These are phyloP conservation scores for Diaporthe longicolla DNA, from an alignment of 2,329 filamentous ascomycete genomes.

Conservation along the genomic window DNA sequence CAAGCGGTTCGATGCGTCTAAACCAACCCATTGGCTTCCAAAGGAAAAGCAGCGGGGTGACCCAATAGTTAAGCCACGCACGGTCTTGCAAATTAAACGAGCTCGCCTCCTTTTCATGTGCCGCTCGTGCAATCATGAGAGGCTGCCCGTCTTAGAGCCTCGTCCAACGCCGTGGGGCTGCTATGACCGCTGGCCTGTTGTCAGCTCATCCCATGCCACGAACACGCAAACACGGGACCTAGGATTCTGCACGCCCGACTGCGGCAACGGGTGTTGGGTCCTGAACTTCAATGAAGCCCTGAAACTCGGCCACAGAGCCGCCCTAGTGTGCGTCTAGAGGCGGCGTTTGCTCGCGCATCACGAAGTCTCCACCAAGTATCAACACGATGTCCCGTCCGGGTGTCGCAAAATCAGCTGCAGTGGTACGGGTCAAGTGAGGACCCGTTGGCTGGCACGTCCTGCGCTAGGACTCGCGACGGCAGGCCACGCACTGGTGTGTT, in stretches of 20 bases:
- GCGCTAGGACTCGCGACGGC: not conserved
- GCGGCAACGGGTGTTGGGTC: conserved; percentile 27
- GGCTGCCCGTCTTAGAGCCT: conserved; percentile 8
- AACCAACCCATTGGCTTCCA: conserved; percentile 21
- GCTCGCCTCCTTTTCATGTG: not conserved
- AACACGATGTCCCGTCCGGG: not conserved
- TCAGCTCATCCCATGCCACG: conserved; percentile 5
- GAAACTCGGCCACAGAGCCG: not conserved
- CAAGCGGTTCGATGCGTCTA: not conserved
- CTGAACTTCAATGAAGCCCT: not conserved
- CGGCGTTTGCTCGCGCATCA: not conserved
- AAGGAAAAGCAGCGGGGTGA: not conserved
- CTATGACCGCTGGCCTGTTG: not conserved
- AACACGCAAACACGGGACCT: conserved; percentile 12
- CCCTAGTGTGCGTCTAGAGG: conserved; percentile 21
- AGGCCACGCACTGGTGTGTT: not conserved
- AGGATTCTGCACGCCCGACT: not conserved
- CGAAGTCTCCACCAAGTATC: not conserved
- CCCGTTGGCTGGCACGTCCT: not conserved
- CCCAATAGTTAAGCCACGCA: conserved; percentile 21
- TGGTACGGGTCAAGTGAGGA: not conserved
- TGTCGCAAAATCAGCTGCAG: not conserved
- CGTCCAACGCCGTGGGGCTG: not conserved
- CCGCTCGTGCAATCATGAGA: not conserved
- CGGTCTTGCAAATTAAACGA: conserved; percentile 14